These are phyloP conservation scores for Laetiporus sulphureus DNA, from an alignment of 1,284 basidiomycete genomes.

Conservation along the genomic window DNA sequence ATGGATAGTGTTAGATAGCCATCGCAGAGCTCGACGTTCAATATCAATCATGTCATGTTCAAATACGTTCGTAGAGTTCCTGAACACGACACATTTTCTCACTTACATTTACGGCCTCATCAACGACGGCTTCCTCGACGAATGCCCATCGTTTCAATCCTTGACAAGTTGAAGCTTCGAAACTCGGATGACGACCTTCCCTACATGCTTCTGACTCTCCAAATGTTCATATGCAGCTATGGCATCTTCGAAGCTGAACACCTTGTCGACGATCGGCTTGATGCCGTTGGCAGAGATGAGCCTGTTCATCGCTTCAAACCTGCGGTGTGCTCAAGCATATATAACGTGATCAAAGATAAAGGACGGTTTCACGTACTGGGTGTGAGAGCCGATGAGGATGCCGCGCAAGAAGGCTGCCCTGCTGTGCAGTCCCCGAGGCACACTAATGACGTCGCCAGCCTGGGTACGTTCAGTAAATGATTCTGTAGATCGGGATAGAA, in stretches of 20 bases:
- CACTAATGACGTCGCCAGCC: conserved; percentile 12
- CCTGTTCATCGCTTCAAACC: conserved; percentile 28
- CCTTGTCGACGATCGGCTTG: conserved; percentile 32
- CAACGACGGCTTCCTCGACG: too few species aligned
- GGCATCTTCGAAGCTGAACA: conserved; percentile 33
- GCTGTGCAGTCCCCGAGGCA: conserved; percentile 10
- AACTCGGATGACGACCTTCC: conserved; percentile 30
- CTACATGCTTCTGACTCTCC: conserved; percentile 28
- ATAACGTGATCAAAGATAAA: background rate
- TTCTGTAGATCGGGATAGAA: conserved; percentile 1
- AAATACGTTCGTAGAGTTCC: too few species aligned
- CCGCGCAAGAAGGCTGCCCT: conserved; percentile 22
- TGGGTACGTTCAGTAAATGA: conserved; percentile 1
- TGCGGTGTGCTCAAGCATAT: background rate
- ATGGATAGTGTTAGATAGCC: too few species aligned
- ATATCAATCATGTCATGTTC: too few species aligned
- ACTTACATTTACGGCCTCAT: too few species aligned
- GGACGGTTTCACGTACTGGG: conserved; percentile 18
- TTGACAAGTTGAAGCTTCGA: too few species aligned
- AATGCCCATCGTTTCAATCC: too few species aligned
- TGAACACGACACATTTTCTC: too few species aligned
- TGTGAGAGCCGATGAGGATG: conserved; percentile 27
- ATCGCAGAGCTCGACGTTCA: too few species aligned
- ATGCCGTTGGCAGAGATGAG: conserved; percentile 27
- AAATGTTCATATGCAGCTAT: conserved; percentile 32